A percentile compares a stretch with the other conserved stretches of the same genome.
Conservation (phyloP, 2,329 filamentous ascomycete species). For the Ilyonectria sp. region DNA sequence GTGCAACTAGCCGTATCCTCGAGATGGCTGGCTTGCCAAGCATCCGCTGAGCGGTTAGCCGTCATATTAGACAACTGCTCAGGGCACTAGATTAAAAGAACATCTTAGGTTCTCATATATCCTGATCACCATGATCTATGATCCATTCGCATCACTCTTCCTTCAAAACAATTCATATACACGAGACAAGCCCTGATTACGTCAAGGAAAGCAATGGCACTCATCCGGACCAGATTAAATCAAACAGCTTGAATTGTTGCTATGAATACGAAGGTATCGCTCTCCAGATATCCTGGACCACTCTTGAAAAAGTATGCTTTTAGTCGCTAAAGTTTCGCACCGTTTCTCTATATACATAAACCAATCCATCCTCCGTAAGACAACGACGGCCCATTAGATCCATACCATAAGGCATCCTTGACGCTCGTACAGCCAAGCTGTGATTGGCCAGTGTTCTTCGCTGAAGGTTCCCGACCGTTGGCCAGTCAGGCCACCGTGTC, state of each 20-base stretch:
- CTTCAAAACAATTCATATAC: no score
- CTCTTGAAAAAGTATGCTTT: slow-evolving; percentile 22
- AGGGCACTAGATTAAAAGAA: no score
- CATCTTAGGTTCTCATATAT: no score
- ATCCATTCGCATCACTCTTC: no score
- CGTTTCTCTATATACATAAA: slow-evolving; percentile 46
- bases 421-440: slow-evolving; percentile 23
- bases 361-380: slow-evolving; percentile 19
- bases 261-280: slow-evolving; percentile 5
- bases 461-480: slow-evolving; percentile 18
- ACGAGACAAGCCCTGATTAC: no score
- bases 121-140: no score
- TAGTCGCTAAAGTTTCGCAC: slow-evolving; percentile 28
- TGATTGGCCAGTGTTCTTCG: slow-evolving; percentile 11
- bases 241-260: slow-evolving; percentile 5
- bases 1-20: no score
- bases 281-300: slow-evolving; percentile 3
- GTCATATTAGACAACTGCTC: no score
- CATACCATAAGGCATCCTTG: slow-evolving; percentile 34
- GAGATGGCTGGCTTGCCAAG: no score
- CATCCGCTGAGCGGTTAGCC: no score
- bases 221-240: no score
- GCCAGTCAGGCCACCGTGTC: slow-evolving; percentile 33
- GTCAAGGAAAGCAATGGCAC: neutral
- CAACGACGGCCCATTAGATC: slow-evolving; percentile 45